Evolutionary conservation across 1,284 basidiomycete species (phyloP).

Genomic region (Termitomyces sp.): DNA sequence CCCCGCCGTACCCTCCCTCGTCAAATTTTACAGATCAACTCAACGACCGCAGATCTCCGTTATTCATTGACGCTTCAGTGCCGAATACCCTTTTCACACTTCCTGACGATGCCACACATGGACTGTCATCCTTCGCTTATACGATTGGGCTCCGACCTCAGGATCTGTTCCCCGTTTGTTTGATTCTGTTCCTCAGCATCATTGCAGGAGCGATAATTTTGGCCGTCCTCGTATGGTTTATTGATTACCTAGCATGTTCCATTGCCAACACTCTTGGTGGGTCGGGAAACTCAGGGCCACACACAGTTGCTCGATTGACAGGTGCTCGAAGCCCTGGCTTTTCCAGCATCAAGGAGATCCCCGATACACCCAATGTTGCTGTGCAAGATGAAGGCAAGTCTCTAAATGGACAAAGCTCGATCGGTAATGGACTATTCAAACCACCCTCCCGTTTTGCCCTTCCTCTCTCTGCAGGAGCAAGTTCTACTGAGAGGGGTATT

Average conservation of each 20-base stretch:
- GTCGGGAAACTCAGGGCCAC: slow-evolving; percentile 23
- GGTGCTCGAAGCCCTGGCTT: slow-evolving; percentile 54
- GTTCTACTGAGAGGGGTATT: slow-evolving; percentile 30
- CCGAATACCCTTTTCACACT: slow-evolving; percentile 74
- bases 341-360: slow-evolving; percentile 44
- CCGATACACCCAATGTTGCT: slow-evolving; percentile 19
- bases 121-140: slow-evolving; percentile 77
- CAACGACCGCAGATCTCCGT: slow-evolving; percentile 61
- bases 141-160: slow-evolving; percentile 76
- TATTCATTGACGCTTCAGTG: slow-evolving; percentile 68
- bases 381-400: slow-evolving; percentile 53
- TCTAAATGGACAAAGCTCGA: slow-evolving; percentile 36
- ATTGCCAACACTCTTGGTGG: slow-evolving; percentile 29
- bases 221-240: slow-evolving; percentile 67
- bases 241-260: slow-evolving; percentile 54
- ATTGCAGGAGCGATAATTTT: slow-evolving; percentile 67
- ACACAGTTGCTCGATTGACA: slow-evolving; percentile 26
- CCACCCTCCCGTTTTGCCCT: slow-evolving; percentile 37
- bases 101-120: slow-evolving; percentile 52
- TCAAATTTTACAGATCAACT: slow-evolving; percentile 68
- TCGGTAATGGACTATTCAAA: slow-evolving; percentile 24
- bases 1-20: slow-evolving; percentile 59
- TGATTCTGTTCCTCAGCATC: slow-evolving; percentile 80
- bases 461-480: slow-evolving; percentile 21
- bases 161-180: slow-evolving; percentile 82